Evolutionary conservation across 306 rosid species (phyloP).

Genomic region (Biancaea sappan): DNA sequence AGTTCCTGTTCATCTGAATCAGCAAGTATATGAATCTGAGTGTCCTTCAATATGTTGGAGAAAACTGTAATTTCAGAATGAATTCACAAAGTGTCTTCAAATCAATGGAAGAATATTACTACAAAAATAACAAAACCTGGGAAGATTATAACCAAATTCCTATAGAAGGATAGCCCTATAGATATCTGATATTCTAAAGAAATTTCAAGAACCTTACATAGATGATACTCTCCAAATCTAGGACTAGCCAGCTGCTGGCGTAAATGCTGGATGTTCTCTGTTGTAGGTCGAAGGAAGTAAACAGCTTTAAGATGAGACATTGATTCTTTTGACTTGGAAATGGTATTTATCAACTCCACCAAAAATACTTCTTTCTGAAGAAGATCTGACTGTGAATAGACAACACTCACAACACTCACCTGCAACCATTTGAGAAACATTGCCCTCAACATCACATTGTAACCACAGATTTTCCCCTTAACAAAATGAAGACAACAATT

Average conservation of each 20-base stretch:
- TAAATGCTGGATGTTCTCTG: constrained; percentile 72
- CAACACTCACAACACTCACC: constrained; percentile 91
- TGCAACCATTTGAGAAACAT: constrained; percentile 41
- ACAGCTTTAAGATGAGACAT: constrained; percentile 93
- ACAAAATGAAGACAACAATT: constrained; percentile 5
- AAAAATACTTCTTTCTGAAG: constrained; percentile 89
- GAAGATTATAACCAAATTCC: constrained; percentile 32
- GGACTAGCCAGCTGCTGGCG: constrained; percentile 80
- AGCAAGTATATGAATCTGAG: constrained; percentile 86
- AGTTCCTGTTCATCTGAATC: constrained; percentile 96
- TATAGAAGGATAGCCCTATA: background rate
- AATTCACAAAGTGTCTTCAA: constrained; percentile 55
- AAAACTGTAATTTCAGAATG: constrained; percentile 77
- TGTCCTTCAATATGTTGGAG: constrained; percentile 96
- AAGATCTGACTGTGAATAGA: constrained; percentile 88
- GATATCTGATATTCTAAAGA: constrained; percentile 12
- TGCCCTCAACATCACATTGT: constrained; percentile 20
- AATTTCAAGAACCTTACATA: constrained; percentile 61
- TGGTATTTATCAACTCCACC: constrained; percentile 83
- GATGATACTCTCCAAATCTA: constrained; percentile 90
- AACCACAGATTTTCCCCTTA: background rate
- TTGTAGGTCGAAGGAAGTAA: constrained; percentile 79
- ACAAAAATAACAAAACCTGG: constrained; percentile 10
- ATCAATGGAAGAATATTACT: constrained; percentile 34
- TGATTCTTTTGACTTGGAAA: constrained; percentile 72